These are phyloP conservation scores for Paracorniculantispora psalliotae DNA, from an alignment of 2,329 filamentous ascomycete genomes.

Conservation along the genomic window DNA sequence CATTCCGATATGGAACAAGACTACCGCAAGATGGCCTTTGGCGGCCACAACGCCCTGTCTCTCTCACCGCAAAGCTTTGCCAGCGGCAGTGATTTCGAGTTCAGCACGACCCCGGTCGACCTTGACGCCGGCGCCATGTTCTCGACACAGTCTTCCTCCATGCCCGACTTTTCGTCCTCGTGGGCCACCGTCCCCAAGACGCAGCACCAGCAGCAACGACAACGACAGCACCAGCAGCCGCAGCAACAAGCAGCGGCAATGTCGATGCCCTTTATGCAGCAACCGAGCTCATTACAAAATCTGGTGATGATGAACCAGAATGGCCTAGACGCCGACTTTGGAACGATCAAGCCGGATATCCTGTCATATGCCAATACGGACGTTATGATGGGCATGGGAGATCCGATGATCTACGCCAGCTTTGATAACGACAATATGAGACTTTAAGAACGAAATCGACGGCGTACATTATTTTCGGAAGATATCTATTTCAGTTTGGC, in stretches of 20 bases:
- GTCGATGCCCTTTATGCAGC: constrained; percentile 39
- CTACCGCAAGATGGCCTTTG: constrained; percentile 46
- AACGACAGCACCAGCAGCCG: not conserved
- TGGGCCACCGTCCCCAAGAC: constrained; percentile 28
- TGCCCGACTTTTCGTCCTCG: constrained; percentile 25
- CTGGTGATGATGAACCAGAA: constrained; percentile 46
- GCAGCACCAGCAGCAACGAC: constrained; percentile 16
- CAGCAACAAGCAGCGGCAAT: not conserved
- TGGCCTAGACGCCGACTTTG: constrained; percentile 47
- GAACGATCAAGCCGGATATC: constrained; percentile 51
- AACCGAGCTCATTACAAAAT: constrained; percentile 37
- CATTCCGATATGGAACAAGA: constrained; percentile 52
- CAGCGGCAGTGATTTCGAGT: constrained; percentile 33
- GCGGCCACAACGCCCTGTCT: constrained; percentile 38
- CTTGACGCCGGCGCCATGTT: constrained; percentile 32
- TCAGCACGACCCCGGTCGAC: constrained; percentile 29
- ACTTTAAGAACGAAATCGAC: constrained; percentile 25
- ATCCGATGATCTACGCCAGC: constrained; percentile 54
- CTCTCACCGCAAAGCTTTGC: constrained; percentile 51
- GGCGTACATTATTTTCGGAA: no score
- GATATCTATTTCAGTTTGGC: no score
- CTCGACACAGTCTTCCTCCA: constrained; percentile 29
- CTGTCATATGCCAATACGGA: constrained; percentile 48
- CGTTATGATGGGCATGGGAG: constrained; percentile 52
- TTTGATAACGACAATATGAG: constrained; percentile 43